Base-by-base conservation (phyloP, 208 protist species). In the Endotrypanum monterogeii region DNA sequence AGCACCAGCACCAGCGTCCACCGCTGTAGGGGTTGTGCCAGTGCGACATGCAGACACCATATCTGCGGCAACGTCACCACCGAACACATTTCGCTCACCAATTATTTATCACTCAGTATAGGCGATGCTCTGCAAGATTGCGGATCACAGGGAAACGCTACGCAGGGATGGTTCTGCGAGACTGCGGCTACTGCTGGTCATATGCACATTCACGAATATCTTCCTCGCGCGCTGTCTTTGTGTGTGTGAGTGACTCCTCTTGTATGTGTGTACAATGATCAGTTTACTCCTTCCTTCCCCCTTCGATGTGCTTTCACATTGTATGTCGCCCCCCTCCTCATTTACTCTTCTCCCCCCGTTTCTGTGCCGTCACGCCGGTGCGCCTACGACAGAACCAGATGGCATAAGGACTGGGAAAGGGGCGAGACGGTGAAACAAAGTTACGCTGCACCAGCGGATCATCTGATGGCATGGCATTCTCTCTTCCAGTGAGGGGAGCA, bases 91-190 rank as follows among this genome's bases (percentile, higher is more conserved):
- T 16, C 67, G 25, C 39, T 79, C 74, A 32, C 67, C 74, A 1
- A 79, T 79, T 51, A 73, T 79, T 9, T 79, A 72, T 55, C 61
- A 44, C 37, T 28, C 0, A 0, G 7, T 14, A 11, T 67, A 67
- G 41, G 20, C 3, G 32, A 28, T 63, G 7, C 6, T 44, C 20
- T 44, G 58, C 32, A 63, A 46, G 56, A 14, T 11, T 28, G 20
- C 25, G 32, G 35, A 63, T 32, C 18, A 25, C 39, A 32, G 28
- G 57, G n/a, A n/a, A 4, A 56, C 8, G 52, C 23, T n/a, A 28
- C 2, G n/a, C 28, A n/a, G 56, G 57, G 46, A 65, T 25, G 28
- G 35, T 3, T 16, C 37, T 32, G 60, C 23, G 39, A 25, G 23
- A 67, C 16, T 32, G 4, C 30, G 57, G 25, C 30, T 62, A 4